These are phyloP conservation scores for Eucalyptus cloeziana DNA, from an alignment of 345 rosid species.

Conservation along the genomic window DNA sequence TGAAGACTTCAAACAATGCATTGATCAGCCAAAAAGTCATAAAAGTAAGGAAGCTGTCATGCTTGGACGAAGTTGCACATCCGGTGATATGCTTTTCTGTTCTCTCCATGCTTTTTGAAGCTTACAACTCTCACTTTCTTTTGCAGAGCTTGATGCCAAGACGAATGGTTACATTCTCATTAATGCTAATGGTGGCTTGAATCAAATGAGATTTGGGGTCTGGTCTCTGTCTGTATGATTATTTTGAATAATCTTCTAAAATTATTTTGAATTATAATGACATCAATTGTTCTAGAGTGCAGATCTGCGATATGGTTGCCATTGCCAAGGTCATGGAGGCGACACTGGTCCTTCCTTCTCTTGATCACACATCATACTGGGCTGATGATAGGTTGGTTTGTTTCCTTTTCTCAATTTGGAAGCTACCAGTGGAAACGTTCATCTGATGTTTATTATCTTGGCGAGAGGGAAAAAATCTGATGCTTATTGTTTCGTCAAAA, in stretches of 20 bases:
- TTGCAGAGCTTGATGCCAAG: slow-evolving; percentile 59
- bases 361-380: slow-evolving; percentile 91
- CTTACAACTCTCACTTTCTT: not conserved
- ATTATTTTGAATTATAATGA: not conserved
- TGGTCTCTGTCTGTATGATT: slow-evolving; percentile 29
- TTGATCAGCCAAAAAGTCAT: slow-evolving; percentile 35
- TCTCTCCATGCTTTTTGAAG: not conserved
- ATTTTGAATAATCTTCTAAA: not conserved
- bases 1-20: slow-evolving; percentile 69
- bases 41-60: slow-evolving; percentile 40
- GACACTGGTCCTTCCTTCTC: slow-evolving; percentile 85
- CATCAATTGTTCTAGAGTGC: slow-evolving; percentile 48
- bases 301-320: slow-evolving; percentile 98
- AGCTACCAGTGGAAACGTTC: not conserved
- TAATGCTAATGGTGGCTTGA: slow-evolving; percentile 96
- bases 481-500: not conserved
- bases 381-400: slow-evolving; percentile 68
- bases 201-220: slow-evolving; percentile 99
- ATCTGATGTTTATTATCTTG: not conserved
- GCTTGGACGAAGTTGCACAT: not conserved
- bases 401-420: not conserved
- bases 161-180: slow-evolving; percentile 81
- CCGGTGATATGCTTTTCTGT: not conserved
- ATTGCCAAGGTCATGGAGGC: slow-evolving; percentile 88
- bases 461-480: not conserved